These are phyloP conservation scores for Trametes maxima DNA, from an alignment of 768 basidiomycete species.

Conservation along the genomic window DNA sequence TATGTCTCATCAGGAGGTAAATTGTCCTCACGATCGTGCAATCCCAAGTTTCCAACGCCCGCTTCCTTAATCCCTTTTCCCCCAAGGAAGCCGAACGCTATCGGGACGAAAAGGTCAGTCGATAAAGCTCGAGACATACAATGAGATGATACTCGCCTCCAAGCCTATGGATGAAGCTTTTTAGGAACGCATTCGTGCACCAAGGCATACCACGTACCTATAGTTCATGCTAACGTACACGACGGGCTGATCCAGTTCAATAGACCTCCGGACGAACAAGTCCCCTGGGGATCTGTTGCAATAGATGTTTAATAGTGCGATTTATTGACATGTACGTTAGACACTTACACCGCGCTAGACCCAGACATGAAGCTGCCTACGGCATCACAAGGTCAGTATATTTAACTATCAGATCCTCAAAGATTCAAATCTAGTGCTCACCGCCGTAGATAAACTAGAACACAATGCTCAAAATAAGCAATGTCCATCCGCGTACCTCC, in stretches of 20 bases:
- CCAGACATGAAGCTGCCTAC: neutral
- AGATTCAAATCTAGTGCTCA: too few relatives aligned
- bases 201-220: constrained; percentile 28
- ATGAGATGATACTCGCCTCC: neutral
- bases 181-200: neutral
- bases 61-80: constrained; percentile 43
- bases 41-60: constrained; percentile 49
- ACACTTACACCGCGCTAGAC: constrained; percentile 15
- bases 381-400: too few relatives aligned
- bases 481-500: neutral
- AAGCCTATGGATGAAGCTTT: neutral
- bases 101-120: neutral
- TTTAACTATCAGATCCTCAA: too few relatives aligned
- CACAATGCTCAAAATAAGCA: constrained; percentile 8
- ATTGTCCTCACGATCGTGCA: constrained; percentile 47
- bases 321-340: neutral
- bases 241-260: constrained; percentile 45
- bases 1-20: constrained; percentile 37
- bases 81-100: constrained; percentile 46
- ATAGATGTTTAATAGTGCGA: too few relatives aligned
- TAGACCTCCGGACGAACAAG: constrained; percentile 38
- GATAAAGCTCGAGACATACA: too few relatives aligned
- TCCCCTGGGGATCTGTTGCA: constrained; percentile 14
- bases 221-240: constrained; percentile 62
- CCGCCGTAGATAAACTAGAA: neutral